These are phyloP conservation scores for Sicyos edulis DNA, from an alignment of 306 rosid species.

Conservation along the genomic window DNA sequence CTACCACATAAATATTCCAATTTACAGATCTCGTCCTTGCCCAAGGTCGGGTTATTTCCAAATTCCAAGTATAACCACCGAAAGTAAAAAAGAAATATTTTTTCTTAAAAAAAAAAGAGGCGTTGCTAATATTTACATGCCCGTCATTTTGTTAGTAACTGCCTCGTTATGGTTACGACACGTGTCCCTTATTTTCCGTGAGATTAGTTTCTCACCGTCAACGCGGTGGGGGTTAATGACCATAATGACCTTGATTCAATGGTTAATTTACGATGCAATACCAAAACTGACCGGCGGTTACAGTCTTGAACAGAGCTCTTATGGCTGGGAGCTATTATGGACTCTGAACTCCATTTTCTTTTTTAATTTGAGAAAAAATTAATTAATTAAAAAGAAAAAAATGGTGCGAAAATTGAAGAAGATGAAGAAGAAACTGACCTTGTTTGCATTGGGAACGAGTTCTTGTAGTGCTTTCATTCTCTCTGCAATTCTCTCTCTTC, in stretches of 20 bases:
- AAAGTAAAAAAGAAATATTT: neutral
- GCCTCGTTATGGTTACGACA: neutral
- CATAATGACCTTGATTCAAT: neutral
- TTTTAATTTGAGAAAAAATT: neutral
- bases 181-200: constrained; percentile 1
- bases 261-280: neutral
- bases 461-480: constrained; percentile 96
- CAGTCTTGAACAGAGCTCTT: neutral
- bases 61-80: neutral
- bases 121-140: neutral
- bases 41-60: neutral
- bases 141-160: neutral
- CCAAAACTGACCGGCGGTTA: constrained; percentile 12
- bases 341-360: neutral
- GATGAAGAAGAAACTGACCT: constrained; percentile 37
- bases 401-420: neutral
- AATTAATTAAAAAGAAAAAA: neutral
- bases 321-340: neutral
- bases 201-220: constrained; percentile 15
- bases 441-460: constrained; percentile 93
- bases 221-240: neutral
- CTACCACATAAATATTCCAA: neutral
- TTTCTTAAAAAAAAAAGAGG: neutral
- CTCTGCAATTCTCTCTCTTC: constrained; percentile 98
- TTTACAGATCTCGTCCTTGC: neutral